A percentile compares a stretch with the other conserved stretches of the same genome.
Conservation (phyloP, 2,329 filamentous ascomycete genomes). For the Penicillium sp. region DNA sequence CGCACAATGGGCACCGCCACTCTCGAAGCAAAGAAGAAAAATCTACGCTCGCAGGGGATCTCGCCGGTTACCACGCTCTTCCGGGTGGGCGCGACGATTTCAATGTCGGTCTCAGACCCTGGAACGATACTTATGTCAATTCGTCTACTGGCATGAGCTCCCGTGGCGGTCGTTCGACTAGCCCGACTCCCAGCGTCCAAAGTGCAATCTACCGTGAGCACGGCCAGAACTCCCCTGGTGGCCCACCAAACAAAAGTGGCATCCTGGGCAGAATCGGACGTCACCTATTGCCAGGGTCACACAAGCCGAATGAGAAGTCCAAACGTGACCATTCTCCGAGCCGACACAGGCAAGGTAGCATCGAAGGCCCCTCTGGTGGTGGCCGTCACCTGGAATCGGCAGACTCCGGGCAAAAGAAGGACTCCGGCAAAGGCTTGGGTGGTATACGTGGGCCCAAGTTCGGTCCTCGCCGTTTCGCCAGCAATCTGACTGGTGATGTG, state of each 20-base stretch:
- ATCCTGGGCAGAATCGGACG: constrained; percentile 50
- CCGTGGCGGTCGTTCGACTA: constrained; percentile 62
- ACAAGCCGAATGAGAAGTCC: constrained; percentile 26
- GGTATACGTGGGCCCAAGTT: constrained; percentile 32
- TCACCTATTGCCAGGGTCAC: constrained; percentile 40
- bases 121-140: constrained; percentile 46
- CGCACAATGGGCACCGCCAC: constrained; percentile 42
- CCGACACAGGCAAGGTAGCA: constrained; percentile 33
- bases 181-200: constrained; percentile 71
- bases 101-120: constrained; percentile 46
- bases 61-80: constrained; percentile 53
- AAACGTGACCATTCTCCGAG: constrained; percentile 33
- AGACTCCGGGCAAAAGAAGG: constrained; percentile 37
- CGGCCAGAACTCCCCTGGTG: constrained; percentile 38
- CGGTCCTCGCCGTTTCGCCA: constrained; percentile 30
- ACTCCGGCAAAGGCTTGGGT: constrained; percentile 31
- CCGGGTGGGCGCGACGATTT: constrained; percentile 77
- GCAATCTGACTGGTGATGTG: constrained; percentile 25
- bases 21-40: constrained; percentile 57
- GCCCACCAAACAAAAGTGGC: constrained; percentile 41
- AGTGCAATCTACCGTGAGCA: constrained; percentile 54
- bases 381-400: constrained; percentile 23
- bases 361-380: constrained; percentile 25
- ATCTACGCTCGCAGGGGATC: constrained; percentile 33
- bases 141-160: constrained; percentile 49